Conservation (phyloP, 148 eudicot genomes). For the Vaccinium vitisidaea region DNA sequence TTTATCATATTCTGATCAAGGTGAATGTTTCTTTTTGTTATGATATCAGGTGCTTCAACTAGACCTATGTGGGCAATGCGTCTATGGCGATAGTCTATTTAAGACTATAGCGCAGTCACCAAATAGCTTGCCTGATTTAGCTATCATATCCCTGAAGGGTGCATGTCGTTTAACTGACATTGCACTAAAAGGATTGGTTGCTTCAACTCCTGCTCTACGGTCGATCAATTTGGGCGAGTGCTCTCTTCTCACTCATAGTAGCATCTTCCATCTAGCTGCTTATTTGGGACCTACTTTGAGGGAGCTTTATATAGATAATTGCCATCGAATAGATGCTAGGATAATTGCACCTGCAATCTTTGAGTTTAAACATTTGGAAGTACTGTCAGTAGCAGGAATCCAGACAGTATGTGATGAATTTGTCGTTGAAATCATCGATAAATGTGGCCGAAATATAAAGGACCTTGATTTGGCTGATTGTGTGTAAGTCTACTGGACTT, state of each 20-base stretch:
- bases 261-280: constrained; percentile 23
- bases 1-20: not conserved
- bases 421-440: constrained; percentile 17
- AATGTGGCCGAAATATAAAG: constrained; percentile 26
- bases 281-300: constrained; percentile 28
- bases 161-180: constrained; percentile 35
- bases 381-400: constrained; percentile 36
- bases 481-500: constrained; percentile 26
- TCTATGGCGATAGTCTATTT: constrained; percentile 21
- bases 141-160: constrained; percentile 36
- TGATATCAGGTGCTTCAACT: constrained; percentile 38
- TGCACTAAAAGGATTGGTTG: constrained; percentile 26
- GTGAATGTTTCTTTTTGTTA: constrained; percentile 12
- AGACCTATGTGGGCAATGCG: constrained; percentile 38
- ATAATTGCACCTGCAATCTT: constrained; percentile 19
- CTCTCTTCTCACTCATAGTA: constrained; percentile 25
- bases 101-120: constrained; percentile 11
- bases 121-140: constrained; percentile 28
- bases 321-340: constrained; percentile 30
- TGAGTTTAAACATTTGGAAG: constrained; percentile 33
- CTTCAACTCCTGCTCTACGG: constrained; percentile 30
- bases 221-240: constrained; percentile 38
- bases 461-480: constrained; percentile 38
- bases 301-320: constrained; percentile 36
- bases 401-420: constrained; percentile 29